A percentile compares a stretch with the other conserved stretches of the same genome.
Evolutionary conservation across 257 asterid species (phyloP).

Genomic region (Cordia subcordata): DNA sequence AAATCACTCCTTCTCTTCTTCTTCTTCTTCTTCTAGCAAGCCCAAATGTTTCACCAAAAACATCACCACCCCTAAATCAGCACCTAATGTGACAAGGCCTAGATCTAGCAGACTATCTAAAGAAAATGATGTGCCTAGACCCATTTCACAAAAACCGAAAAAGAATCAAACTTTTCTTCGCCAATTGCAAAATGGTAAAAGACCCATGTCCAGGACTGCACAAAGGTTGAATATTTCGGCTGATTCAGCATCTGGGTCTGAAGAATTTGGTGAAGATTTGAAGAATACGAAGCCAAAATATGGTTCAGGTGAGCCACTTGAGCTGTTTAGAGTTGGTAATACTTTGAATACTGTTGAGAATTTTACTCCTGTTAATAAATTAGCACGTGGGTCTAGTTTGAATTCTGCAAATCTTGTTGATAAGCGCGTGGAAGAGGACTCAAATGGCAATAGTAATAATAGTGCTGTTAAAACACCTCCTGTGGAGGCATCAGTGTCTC

Average conservation of each 20-base stretch:
- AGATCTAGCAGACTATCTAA: constrained; percentile 28
- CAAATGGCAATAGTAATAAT: constrained; percentile 9
- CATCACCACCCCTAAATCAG: constrained; percentile 16
- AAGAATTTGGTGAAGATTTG: constrained; percentile 12
- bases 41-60: constrained; percentile 14
- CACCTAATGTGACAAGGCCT: constrained; percentile 18
- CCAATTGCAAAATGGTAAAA: constrained; percentile 20
- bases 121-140: constrained; percentile 32
- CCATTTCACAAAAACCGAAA: constrained; percentile 25
- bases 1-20: constrained; percentile 9
- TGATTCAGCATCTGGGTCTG: constrained; percentile 18
- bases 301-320: constrained; percentile 33
- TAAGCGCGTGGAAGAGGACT: constrained; percentile 17
- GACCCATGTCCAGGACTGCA: constrained; percentile 18
- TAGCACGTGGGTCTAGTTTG: constrained; percentile 16
- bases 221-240: constrained; percentile 33
- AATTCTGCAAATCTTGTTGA: constrained; percentile 20
- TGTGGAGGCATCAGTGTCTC: constrained; percentile 74
- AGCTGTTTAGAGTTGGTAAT: constrained; percentile 15
- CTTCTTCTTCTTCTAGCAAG: constrained; percentile 21
- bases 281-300: constrained; percentile 13
- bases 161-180: constrained; percentile 17
- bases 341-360: constrained; percentile 19
- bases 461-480: constrained; percentile 63
- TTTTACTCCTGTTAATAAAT: constrained; percentile 41